phyloP scores from a whole-genome alignment of 306 rosid species.

The Aeschynomene evenia region DNA sequence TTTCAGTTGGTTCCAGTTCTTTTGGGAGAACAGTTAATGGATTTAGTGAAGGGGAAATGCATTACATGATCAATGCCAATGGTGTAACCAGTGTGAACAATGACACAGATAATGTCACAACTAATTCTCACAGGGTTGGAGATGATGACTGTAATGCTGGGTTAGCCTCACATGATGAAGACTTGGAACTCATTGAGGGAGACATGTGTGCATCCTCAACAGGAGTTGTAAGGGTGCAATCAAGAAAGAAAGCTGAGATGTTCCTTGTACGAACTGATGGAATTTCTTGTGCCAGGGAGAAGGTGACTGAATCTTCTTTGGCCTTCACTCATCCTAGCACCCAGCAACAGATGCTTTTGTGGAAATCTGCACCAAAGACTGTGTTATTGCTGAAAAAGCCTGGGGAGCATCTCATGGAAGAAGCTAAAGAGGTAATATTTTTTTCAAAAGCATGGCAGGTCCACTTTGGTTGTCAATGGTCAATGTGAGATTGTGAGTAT shows the following conservation, averaged over 20 bases:
- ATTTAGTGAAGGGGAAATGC: conserved; percentile 42
- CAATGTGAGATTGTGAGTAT: background rate
- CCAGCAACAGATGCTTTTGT: conserved; percentile 99
- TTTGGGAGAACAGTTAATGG: conserved; percentile 43
- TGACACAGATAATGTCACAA: conserved; percentile 30
- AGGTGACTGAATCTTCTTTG: conserved; percentile 89
- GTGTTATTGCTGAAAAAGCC: conserved; percentile 89
- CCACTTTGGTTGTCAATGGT: conserved; percentile 9
- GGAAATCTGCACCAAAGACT: conserved; percentile 94
- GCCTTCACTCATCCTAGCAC: conserved; percentile 99
- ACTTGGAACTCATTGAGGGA: conserved; percentile 54
- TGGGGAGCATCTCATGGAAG: conserved; percentile 88
- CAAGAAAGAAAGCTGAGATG: conserved; percentile 98
- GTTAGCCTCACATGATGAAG: conserved; percentile 47
- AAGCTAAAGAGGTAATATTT: conserved; percentile 84
- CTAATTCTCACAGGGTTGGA: conserved; percentile 40
- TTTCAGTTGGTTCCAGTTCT: conserved; percentile 44
- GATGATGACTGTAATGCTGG: conserved; percentile 40
- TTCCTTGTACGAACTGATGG: conserved; percentile 95
- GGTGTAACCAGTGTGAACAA: conserved; percentile 30
- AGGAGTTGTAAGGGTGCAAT: conserved; percentile 96
- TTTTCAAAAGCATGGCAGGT: conserved; percentile 10
- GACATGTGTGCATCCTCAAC: conserved; percentile 96
- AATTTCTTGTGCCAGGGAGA: conserved; percentile 88
- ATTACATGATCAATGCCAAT: conserved; percentile 26